These are phyloP conservation scores for Hydnum rufescens DNA, from an alignment of 768 basidiomycete genomes.

Conservation along the genomic window DNA sequence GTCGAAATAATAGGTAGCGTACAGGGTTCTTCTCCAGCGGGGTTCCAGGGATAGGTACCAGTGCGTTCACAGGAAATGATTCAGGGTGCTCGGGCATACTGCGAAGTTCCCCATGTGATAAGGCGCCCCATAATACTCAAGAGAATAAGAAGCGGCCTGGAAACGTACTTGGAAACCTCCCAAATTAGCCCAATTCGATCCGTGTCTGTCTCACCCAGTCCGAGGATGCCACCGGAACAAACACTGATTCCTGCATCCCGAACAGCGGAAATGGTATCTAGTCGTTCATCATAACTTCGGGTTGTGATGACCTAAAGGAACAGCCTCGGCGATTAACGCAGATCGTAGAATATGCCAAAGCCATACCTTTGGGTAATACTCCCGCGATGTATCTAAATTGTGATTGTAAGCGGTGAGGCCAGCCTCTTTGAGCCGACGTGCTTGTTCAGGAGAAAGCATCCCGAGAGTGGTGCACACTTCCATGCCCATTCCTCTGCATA, in stretches of 20 bases:
- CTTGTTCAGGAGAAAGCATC: conserved; percentile 90
- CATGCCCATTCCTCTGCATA: conserved; percentile 65
- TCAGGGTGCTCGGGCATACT: conserved; percentile 96
- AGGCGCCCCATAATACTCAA: conserved; percentile 4
- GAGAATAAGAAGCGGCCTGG: not conserved
- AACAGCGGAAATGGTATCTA: conserved; percentile 77
- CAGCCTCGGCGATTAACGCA: conserved; percentile 3
- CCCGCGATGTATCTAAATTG: conserved; percentile 93
- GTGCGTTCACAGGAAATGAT: conserved; percentile 93
- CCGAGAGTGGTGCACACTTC: conserved; percentile 98
- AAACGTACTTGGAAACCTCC: conserved; percentile 70
- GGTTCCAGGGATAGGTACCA: conserved; percentile 90
- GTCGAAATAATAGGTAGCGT: conserved; percentile 11
- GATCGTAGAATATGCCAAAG: not conserved
- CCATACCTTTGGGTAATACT: conserved; percentile 77
- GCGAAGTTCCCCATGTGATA: too few species aligned
- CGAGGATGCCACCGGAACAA: conserved; percentile 90
- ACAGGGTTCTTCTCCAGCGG: conserved; percentile 84
- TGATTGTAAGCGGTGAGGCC: conserved; percentile 97
- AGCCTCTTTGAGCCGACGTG: conserved; percentile 77
- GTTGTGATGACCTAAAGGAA: conserved; percentile 72
- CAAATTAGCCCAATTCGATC: conserved; percentile 88
- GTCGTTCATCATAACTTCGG: conserved; percentile 79
- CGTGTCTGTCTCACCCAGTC: conserved; percentile 74
- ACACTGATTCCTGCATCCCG: conserved; percentile 92